phyloP scores from a whole-genome alignment of 2,329 filamentous ascomycete genomes.

The Fusarium napiforme region DNA sequence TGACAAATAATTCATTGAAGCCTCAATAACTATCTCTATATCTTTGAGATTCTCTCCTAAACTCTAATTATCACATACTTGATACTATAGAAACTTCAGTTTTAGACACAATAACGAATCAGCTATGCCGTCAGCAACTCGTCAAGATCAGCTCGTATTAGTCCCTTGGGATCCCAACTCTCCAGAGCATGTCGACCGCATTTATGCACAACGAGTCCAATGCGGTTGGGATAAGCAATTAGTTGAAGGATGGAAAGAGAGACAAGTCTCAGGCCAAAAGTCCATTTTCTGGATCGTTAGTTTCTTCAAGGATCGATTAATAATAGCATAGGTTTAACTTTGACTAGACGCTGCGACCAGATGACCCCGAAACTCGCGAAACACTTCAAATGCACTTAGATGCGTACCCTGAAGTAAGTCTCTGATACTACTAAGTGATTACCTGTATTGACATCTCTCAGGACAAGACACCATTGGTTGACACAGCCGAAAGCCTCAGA shows the following conservation, averaged over 20 bases:
- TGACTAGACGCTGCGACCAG: constrained; percentile 21
- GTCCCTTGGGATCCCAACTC: constrained; percentile 42
- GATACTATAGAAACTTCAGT: no score
- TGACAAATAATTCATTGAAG: neutral
- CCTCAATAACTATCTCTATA: neutral
- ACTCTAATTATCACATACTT: no score
- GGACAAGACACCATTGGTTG: constrained; percentile 25
- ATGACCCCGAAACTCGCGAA: neutral
- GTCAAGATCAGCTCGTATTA: constrained; percentile 17
- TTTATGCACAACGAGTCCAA: constrained; percentile 31
- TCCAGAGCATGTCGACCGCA: constrained; percentile 10
- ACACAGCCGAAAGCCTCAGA: constrained; percentile 32
- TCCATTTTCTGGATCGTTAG: constrained; percentile 45
- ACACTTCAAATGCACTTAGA: constrained; percentile 27
- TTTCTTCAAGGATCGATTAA: rapidly evolving
- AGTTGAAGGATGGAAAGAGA: constrained; percentile 29
- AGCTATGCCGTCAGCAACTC: constrained; percentile 14
- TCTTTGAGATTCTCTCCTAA: neutral
- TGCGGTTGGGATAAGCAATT: constrained; percentile 40
- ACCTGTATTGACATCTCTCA: neutral
- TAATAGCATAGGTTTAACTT: neutral
- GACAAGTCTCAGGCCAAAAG: constrained; percentile 32
- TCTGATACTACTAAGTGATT: rapidly evolving
- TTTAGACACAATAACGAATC: neutral
- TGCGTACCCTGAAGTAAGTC: constrained; percentile 20